Percentiles rank a stretch among this genome's conserved stretches.
These are phyloP conservation scores for Ascodesmis nigricans DNA, from an alignment of 495 filamentous ascomycete species.

Conservation along the genomic window DNA sequence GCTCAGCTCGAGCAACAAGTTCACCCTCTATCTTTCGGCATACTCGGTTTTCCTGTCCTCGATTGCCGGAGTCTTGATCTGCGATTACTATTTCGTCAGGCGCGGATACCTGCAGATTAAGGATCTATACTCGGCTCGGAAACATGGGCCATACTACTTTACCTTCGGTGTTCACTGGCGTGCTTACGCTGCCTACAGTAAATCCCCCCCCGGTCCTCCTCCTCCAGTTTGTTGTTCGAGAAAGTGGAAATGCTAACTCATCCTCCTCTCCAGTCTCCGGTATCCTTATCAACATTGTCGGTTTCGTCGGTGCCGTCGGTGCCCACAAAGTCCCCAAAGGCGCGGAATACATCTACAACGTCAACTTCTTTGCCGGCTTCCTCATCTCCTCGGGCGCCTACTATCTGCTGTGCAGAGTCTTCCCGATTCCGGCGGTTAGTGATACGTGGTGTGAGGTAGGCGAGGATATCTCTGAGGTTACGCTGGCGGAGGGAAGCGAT, in stretches of 20 bases:
- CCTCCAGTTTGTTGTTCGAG: no score
- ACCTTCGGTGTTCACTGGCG: slow-evolving; percentile 57
- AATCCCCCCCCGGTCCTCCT: no score
- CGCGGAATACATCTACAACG: slow-evolving; percentile 61
- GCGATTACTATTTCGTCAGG: slow-evolving; percentile 78
- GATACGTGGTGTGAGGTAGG: slow-evolving; percentile 65
- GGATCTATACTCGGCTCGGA: slow-evolving; percentile 54
- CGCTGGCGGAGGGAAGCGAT: slow-evolving; percentile 27
- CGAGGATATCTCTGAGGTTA: slow-evolving; percentile 34
- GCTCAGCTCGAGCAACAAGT: slow-evolving; percentile 55
- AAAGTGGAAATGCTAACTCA: no score
- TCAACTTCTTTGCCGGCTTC: slow-evolving; percentile 80
- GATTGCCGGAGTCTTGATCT: slow-evolving; percentile 75
- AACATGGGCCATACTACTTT: slow-evolving; percentile 48
- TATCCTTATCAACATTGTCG: slow-evolving; percentile 81
- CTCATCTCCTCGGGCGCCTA: slow-evolving; percentile 48
- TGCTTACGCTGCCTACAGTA: slow-evolving; percentile 60
- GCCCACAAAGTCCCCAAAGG: slow-evolving; percentile 38
- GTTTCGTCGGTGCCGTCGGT: slow-evolving; percentile 68
- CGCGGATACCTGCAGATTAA: slow-evolving; percentile 59
- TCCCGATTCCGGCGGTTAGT: slow-evolving; percentile 51
- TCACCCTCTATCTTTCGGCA: slow-evolving; percentile 83
- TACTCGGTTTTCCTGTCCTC: slow-evolving; percentile 92
- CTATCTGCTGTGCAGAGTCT: slow-evolving; percentile 41
- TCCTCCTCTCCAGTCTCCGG: no score